Evolutionary conservation across 768 basidiomycete species (phyloP).

Genomic region (Mycena kentingensis): DNA sequence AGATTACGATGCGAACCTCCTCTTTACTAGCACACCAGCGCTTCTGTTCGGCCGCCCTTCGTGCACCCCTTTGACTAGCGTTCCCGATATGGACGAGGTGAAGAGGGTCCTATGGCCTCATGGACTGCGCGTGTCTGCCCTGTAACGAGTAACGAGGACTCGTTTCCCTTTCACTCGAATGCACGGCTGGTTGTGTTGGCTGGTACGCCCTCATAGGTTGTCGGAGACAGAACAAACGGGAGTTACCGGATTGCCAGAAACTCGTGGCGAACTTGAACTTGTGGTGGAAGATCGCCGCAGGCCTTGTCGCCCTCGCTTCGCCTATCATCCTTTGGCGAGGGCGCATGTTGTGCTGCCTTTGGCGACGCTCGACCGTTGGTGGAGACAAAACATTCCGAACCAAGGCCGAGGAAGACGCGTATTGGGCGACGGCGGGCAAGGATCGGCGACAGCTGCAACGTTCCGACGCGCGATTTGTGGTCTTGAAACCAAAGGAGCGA

Average conservation of each 20-base stretch:
- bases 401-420: constrained; percentile 7
- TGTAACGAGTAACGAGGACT: not conserved
- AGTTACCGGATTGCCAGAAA: too few relatives aligned
- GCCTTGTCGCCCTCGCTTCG: constrained; percentile 4
- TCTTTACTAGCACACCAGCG: too few relatives aligned
- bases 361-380: not conserved
- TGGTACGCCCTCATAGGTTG: not conserved
- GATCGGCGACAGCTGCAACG: constrained; percentile 9
- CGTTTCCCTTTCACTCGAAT: constrained; percentile 1
- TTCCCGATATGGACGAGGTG: not conserved
- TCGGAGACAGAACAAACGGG: too few relatives aligned
- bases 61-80: not conserved
- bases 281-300: not conserved
- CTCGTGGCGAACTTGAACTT: too few relatives aligned
- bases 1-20: too few relatives aligned
- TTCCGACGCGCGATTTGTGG: constrained; percentile 18
- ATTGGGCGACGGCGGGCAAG: constrained; percentile 16
- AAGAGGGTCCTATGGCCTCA: constrained; percentile 6
- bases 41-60: not conserved
- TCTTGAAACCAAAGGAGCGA: not conserved
- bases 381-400: constrained; percentile 7
- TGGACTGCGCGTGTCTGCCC: not conserved
- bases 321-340: constrained; percentile 10
- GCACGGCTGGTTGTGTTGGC: constrained; percentile 10
- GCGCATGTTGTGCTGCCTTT: not conserved